Base-by-base conservation (phyloP, 768 basidiomycete genomes). In the Boletellus ananas region DNA sequence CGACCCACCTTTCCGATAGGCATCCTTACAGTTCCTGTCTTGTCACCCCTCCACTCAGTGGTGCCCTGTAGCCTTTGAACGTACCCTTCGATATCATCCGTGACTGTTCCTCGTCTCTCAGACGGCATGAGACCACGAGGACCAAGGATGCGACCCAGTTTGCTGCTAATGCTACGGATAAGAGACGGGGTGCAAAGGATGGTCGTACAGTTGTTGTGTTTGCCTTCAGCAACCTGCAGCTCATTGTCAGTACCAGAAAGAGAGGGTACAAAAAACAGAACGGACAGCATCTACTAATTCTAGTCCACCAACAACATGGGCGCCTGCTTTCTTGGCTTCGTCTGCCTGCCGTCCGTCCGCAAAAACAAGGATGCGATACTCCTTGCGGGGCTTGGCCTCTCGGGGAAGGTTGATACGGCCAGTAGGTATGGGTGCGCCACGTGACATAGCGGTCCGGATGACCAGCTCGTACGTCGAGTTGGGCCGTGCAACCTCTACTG, bases 61-160 rank as follows among this genome's bases (percentile, higher is more conserved):
- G 85, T 84, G 12, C 90, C 91, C 49, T 83, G 80, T 33, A 95
- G 78, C 43, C 81, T 80, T 58, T 81, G 77, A 49, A 99, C 83
- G 56, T 88, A 94, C 12, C 83, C 83, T 13, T 77, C 84, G 36
- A 97, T 76, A 52, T 97, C 91, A 43, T 93, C 89, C 2, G 91
- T 90, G 17, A 98, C 95, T 1, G 94, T 94, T 5, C 96, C 96
- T 50, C 94, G 79, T 66, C 94, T 84, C 54, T 87, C 90, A 7
- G 90, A 88, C 11, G 96, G 96, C 94, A 99, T 96, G 39, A 98
- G 72, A 49, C 95, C 95, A 45, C 90, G 82, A 36, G 93, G 94
- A 59, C 95, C 83, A 70, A 89, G 73, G 68, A 87, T 71, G 72
- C 90, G 72, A 67, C 83, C 94, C 3, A 98, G 77, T 61, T 80